Base-by-base conservation (phyloP, 306 rosid species). In the Corylus americana region DNA sequence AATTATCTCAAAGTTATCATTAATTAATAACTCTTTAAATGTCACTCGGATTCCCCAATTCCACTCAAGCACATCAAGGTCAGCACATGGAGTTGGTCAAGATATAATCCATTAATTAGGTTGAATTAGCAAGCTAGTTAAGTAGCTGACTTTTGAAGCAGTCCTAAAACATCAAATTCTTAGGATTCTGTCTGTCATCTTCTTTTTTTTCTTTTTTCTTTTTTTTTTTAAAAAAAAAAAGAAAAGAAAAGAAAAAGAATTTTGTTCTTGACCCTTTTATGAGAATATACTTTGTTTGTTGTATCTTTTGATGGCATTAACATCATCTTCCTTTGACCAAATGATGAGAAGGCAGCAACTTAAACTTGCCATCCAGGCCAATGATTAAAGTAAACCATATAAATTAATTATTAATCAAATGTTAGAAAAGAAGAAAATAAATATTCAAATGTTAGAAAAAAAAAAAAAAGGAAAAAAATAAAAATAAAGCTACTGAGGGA, bases 1-100 rank as follows among this genome's bases (percentile, higher is more conserved):
- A 48, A 10, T 25, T 20, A 59, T 29, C 45, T n/a, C 7, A 2
- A 55, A 45, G 49, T 71, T 8, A 7, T 31, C 64, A 48, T 71
- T 31, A 18, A 22, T 55, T 17, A 18, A 71, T 64, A 76, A 22
- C 22, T 80, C 53, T 61, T 42, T 2, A 59, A 53, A 27, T 11
- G 37, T 25, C 45, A 42, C 66, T 18, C 81, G 35, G 25, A 77
- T 81, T 70, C 51, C 57, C 12, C 7, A 62, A 17, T 57, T 70
- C 39, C 6, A 54, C 16, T 74, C 61, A 18, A 55, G 5, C 8
- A 16, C 22, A 18, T 18, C 35, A 58, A 50, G 49, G 44, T 70
- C 70, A 50, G 80, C 63, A 83, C 74, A 74, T 74, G 74, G 74
- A 76, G 13, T 51, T 39, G 58, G n/a, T 45, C 53, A 50, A 70